These are phyloP conservation scores for Noccaea caerulescens DNA, from an alignment of 345 rosid genomes.

Conservation along the genomic window DNA sequence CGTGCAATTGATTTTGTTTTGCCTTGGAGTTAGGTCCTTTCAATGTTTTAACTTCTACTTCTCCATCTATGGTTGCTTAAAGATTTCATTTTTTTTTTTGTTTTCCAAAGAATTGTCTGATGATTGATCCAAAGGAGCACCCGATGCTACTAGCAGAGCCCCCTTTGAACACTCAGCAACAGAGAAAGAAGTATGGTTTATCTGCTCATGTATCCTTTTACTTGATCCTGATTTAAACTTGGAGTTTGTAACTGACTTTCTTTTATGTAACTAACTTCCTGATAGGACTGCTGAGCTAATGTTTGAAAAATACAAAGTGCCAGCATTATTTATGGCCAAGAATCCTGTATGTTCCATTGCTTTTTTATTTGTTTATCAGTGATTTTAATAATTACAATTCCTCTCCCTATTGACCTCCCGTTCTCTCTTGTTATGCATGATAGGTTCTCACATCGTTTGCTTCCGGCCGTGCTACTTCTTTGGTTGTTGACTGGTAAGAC, in stretches of 20 bases:
- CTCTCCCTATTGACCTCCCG: background rate
- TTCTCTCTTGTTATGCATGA: constrained; percentile 3
- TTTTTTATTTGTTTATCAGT: too few relatives aligned
- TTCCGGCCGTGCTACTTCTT: constrained; percentile 87
- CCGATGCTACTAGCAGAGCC: constrained; percentile 96
- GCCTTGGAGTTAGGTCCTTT: too few relatives aligned
- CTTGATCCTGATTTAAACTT: constrained; percentile 9
- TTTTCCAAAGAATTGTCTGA: constrained; percentile 65
- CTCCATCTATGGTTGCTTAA: background rate
- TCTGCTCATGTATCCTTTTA: background rate
- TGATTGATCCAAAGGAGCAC: constrained; percentile 89
- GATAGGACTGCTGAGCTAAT: constrained; percentile 84
- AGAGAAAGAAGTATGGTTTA: constrained; percentile 71
- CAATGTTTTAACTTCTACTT: background rate
- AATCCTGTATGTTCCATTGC: constrained; percentile 65
- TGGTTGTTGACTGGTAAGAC: constrained; percentile 86
- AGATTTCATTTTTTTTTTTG: constrained; percentile 4
- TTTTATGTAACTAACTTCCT: constrained; percentile 8
- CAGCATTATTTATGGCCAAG: constrained; percentile 89
- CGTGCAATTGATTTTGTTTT: too few relatives aligned
- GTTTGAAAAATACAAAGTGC: constrained; percentile 89
- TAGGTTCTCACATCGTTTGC: constrained; percentile 96
- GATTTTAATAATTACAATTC: background rate
- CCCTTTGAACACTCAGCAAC: constrained; percentile 73
- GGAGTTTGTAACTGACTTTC: constrained; percentile 10